These are phyloP conservation scores for Arthrobotrys sphaeroides DNA, from an alignment of 2,329 filamentous ascomycete genomes.

Conservation along the genomic window DNA sequence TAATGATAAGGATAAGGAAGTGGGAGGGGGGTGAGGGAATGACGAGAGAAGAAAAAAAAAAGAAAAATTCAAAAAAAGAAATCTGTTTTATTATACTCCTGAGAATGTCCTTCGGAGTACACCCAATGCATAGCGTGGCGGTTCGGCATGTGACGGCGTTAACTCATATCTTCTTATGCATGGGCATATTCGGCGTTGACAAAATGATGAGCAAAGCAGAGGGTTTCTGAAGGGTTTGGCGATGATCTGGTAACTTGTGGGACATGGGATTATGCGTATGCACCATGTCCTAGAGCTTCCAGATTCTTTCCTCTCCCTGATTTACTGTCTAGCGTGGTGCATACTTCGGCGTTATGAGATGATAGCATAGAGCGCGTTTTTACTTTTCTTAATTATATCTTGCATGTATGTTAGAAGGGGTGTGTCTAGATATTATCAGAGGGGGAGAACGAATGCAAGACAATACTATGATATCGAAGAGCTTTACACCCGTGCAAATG, in stretches of 20 bases:
- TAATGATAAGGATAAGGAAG: too few relatives aligned
- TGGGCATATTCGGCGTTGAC: neutral
- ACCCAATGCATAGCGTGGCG: neutral
- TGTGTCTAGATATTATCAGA: too few relatives aligned
- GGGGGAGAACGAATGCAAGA: neutral
- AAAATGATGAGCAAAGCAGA: neutral
- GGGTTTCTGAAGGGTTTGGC: neutral
- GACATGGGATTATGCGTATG: neutral
- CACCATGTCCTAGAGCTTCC: neutral
- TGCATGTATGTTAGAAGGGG: conserved; percentile 5
- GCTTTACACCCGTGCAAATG: too few relatives aligned
- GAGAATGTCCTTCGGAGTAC: neutral
- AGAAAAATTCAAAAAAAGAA: too few relatives aligned
- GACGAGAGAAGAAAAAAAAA: neutral
- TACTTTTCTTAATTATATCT: neutral
- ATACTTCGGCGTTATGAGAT: neutral
- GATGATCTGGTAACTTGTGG: neutral
- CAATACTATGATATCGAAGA: neutral
- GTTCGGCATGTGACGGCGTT: neutral
- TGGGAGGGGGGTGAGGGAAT: too few relatives aligned
- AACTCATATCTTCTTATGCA: neutral
- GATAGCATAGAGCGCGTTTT: neutral
- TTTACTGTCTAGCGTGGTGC: neutral
- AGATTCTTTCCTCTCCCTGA: neutral
- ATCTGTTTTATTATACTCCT: neutral